Evolutionary conservation across 768 basidiomycete genomes (phyloP), one percentile per base, ranked within the genome.

Genomic region (Panellus pusillus): DNA sequence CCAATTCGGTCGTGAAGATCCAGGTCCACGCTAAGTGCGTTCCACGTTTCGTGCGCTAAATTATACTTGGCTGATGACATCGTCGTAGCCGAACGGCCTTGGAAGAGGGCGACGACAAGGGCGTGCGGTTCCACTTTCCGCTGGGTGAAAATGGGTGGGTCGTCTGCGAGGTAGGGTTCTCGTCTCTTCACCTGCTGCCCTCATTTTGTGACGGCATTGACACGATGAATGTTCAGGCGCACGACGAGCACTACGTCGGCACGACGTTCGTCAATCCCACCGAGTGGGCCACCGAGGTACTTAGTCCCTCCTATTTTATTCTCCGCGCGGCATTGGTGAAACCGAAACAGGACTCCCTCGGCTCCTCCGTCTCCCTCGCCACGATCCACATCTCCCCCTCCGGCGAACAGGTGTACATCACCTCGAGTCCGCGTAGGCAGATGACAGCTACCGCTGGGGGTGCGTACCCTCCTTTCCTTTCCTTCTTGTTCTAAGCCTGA

Each of bases 241-340:
- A 60, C 47, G 35, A 60, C 47, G 58, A 60, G 29, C 58, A 60
- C 47, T 60, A n/a, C 40, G 58, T 60, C 32, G 58, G 58, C 32
- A 60, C 54, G 18, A 31, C 54, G n/a, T 52, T 60, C 47, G 50
- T 50, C 8, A 44, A 48, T 42, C 28, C 54, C 2, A 15, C 29
- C 6, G 6, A 60, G 19, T 60, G 58, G 58, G 27, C 27, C 9
- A 53, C 58, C 14, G 44, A 52, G 28, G 56, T 52, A 37, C 18
- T 37, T 18, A 17, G 7, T 31, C 14, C 43, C 15, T 2, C 44
- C 8, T 8, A 18, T n/a, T 18, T 15, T 8, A 11, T 6, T 29
- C 9, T 31, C 36, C 12, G n/a, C 13, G 15, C 17, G 14, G 15
- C 7, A 35, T 31, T 8, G 11, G 31, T 7, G 15, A 15, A 31